Percentiles rank a stretch among this genome's conserved stretches.
Conservation (phyloP, 306 rosid species). For the Quercus alba region DNA sequence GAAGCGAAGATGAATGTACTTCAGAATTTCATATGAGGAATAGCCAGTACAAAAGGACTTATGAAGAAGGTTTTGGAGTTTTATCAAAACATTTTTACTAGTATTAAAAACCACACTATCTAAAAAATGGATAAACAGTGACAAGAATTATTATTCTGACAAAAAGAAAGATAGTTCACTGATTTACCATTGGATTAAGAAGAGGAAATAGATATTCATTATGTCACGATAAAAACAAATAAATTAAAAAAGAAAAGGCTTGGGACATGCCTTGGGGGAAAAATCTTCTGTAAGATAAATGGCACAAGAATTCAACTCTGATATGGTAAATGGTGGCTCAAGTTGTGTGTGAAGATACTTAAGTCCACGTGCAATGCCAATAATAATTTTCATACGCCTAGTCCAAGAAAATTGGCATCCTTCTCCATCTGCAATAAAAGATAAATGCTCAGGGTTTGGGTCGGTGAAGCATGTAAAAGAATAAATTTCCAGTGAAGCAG, state of each 20-base stretch:
- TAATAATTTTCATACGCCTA: slow-evolving; percentile 70
- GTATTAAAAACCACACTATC: background rate
- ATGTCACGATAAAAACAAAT: background rate
- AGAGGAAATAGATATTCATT: background rate
- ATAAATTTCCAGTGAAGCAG: background rate
- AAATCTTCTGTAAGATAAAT: slow-evolving; percentile 96
- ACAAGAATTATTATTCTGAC: background rate
- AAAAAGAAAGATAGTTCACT: background rate
- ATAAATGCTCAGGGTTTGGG: slow-evolving; percentile 24
- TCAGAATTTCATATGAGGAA: background rate
- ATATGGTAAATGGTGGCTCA: slow-evolving; percentile 92
- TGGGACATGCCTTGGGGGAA: slow-evolving; percentile 70
- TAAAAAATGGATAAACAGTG: background rate
- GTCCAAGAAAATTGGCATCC: slow-evolving; percentile 92
- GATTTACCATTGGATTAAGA: background rate
- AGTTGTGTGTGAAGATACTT: slow-evolving; percentile 83
- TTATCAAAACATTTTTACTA: background rate
- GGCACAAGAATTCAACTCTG: slow-evolving; percentile 86
- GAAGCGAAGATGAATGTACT: slow-evolving; percentile 1
- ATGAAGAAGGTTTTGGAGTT: slow-evolving; percentile 15
- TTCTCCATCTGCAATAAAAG: slow-evolving; percentile 64
- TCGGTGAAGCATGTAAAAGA: slow-evolving; percentile 2
- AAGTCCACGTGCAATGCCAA: slow-evolving; percentile 90
- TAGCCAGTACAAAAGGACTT: slow-evolving; percentile 8
- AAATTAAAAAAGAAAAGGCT: background rate